Conservation (phyloP, 2,329 filamentous ascomycete species). For the Penicillium sp. region DNA sequence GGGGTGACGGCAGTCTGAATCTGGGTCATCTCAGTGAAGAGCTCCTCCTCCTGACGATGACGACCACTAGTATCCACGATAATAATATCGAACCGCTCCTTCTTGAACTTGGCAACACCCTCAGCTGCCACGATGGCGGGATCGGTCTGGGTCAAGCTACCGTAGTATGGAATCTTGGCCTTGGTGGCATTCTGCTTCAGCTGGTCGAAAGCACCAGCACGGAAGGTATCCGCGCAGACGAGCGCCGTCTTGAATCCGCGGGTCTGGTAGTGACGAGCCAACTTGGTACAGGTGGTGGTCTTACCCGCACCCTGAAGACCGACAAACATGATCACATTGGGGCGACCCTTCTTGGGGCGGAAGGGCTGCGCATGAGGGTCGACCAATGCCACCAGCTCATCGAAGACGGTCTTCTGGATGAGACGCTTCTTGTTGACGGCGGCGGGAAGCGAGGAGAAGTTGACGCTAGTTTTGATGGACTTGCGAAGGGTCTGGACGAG, state of each 20-base stretch:
- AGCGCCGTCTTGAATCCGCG: conserved; percentile 91
- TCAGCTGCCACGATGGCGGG: conserved; percentile 92
- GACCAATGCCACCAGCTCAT: conserved; percentile 93
- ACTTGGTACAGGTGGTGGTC: conserved; percentile 96
- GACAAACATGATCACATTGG: conserved; percentile 99
- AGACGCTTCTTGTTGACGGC: conserved; percentile 98
- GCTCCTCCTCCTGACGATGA: conserved; percentile 90
- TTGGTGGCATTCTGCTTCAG: conserved; percentile 99
- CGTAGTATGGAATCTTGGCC: conserved; percentile 98
- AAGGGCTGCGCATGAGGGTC: conserved; percentile 95
- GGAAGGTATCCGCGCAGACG: conserved; percentile 97
- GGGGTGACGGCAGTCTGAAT: conserved; percentile 90
- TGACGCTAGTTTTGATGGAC: conserved; percentile 87
- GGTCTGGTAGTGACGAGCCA: conserved; percentile 92
- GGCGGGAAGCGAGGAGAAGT: conserved; percentile 90
- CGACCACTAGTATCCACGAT: conserved; percentile 97
- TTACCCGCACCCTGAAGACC: conserved; percentile 97
- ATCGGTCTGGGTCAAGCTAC: conserved; percentile 93
- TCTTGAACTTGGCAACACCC: conserved; percentile 98
- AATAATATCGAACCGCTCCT: conserved; percentile 96
- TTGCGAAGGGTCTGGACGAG: conserved; percentile 90
- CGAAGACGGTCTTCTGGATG: conserved; percentile 97
- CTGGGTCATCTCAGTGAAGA: conserved; percentile 98
- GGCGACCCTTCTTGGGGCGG: conserved; percentile 93
- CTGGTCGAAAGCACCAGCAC: conserved; percentile 97